Base-by-base conservation (phyloP, 139 green algal genomes). In the Dunaliella primolecta region DNA sequence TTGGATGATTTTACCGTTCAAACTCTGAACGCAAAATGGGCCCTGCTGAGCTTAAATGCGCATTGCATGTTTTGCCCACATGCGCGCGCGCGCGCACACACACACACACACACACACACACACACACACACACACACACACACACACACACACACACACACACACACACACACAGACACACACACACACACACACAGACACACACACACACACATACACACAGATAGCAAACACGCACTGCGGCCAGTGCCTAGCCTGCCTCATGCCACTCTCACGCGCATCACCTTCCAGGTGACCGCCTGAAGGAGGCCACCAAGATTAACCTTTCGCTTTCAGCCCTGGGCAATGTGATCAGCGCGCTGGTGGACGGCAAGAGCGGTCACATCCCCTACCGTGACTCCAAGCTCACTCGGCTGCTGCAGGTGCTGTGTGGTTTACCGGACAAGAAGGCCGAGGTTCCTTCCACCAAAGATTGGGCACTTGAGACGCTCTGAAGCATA, bases 361-460 rank as follows among this genome's bases (percentile, higher is more conserved):
- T 97, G 36, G 91, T 93, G 56, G 91, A 95, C 75, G 86, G 89
- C 57, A 94, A 94, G 81, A 89, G 87, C 72, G 89, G 90, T 80
- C 91, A 94, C 89, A 89, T 96, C n/a, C 94, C 92, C 30, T 97
- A 95, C 88, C 89, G 93, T 57, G 92, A 96, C 84, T 93, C 88
- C 84, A 96, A 97, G 90, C 92, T 96, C 31, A 97, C 93, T 15
- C 89, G 93, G 7, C 88, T 97, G 77, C 87, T 97, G 80, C 81
- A 85, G 81, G 70, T 85, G 23, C 72, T 64, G 38, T 78, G 72
- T n/a, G n/a, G n/a, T n/a, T n/a, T n/a, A n/a, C n/a, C n/a, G n/a
- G n/a, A n/a, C n/a, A n/a, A n/a, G 57, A n/a, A 74, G 21, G 21
- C 21, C 57, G 24, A 24, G 21, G 21, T 74, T 21, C 57, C 21